Conservation (phyloP, 2,329 filamentous ascomycete genomes). For the Fusarium zealandicum region DNA sequence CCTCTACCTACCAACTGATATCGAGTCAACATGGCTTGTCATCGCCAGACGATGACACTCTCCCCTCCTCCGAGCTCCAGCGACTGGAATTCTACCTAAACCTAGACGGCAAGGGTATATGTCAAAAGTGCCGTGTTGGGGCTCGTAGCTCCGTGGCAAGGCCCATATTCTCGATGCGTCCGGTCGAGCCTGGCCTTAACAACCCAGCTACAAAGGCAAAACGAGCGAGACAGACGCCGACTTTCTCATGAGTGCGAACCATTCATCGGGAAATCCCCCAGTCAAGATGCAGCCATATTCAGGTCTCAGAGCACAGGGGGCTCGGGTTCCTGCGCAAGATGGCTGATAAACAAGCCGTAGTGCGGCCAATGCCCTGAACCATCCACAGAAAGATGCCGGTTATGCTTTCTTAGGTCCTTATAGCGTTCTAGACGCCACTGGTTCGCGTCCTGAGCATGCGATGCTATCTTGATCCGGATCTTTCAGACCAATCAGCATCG, state of each 20-base stretch:
- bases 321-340: background rate
- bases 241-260: no score
- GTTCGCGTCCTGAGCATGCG: background rate
- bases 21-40: background rate
- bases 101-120: background rate
- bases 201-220: no score
- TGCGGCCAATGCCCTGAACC: slow-evolving; percentile 6
- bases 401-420: slow-evolving; percentile 6
- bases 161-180: background rate
- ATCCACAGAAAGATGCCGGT: slow-evolving; percentile 3
- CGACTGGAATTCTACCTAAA: slow-evolving; percentile 29
- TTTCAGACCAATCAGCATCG: slow-evolving; percentile 6
- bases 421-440: slow-evolving; percentile 4
- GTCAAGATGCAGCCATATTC: background rate
- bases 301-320: background rate
- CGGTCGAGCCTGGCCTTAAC: no score
- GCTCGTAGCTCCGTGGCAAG: background rate
- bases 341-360: background rate
- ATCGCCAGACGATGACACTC: background rate
- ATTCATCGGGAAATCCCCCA: background rate
- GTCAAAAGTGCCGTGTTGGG: background rate
- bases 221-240: no score
- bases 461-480: slow-evolving; percentile 17
- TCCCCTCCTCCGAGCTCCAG: background rate
- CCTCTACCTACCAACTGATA: no score